Conservation (phyloP, 2,329 filamentous ascomycete genomes). For the Amesomyces nigricolor region DNA sequence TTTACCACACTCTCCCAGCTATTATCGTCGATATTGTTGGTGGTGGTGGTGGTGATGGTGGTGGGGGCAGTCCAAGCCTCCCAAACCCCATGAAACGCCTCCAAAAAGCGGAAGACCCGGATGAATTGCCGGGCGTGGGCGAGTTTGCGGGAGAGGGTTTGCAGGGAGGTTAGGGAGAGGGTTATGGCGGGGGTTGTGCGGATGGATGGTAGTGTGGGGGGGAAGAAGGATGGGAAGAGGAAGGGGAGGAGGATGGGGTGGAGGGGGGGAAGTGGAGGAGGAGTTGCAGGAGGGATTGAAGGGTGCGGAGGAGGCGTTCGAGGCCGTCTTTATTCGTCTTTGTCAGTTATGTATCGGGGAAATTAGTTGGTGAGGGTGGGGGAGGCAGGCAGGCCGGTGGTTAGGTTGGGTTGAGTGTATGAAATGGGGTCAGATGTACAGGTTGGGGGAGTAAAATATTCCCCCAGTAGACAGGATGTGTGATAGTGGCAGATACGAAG, state of each 20-base stretch:
- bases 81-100: conserved; percentile 50
- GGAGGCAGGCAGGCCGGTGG: neutral
- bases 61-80: conserved; percentile 32
- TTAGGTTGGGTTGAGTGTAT: neutral
- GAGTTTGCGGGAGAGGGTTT: conserved; percentile 37
- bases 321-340: conserved; percentile 58
- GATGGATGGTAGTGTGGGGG: conserved; percentile 38
- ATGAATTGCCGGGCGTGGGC: conserved; percentile 56
- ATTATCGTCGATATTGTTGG: neutral
- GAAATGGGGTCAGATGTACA: neutral
- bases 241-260: conserved; percentile 2
- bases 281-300: conserved; percentile 44
- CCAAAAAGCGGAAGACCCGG: conserved; percentile 63
- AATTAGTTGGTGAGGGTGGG: too few species aligned
- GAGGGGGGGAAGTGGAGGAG: conserved; percentile 31
- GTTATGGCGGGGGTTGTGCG: conserved; percentile 30
- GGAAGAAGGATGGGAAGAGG: neutral
- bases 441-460: too few species aligned
- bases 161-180: conserved; percentile 16
- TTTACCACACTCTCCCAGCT: neutral
- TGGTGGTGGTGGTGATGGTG: conserved; percentile 19
- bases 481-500: too few species aligned
- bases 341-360: too few species aligned
- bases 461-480: too few species aligned
- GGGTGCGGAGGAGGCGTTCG: conserved; percentile 52